Base-by-base conservation (phyloP, 139 green algal genomes). In the Astrephomene gubernaculifera region DNA sequence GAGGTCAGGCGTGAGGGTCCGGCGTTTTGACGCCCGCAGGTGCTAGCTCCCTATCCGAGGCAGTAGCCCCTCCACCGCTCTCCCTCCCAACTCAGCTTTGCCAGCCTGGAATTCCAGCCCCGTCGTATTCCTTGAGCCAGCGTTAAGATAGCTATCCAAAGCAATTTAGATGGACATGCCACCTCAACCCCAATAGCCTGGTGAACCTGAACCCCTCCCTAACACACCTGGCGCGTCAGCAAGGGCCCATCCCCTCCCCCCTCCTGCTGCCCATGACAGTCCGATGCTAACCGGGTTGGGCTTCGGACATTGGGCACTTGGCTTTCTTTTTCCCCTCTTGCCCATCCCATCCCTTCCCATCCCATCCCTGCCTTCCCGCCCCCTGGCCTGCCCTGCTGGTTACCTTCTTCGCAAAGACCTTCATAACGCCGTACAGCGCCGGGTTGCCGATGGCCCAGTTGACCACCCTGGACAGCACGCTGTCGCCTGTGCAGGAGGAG, bases 381-480 rank as follows among this genome's bases (percentile, higher is more conserved):
- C 43, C 12, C 4, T 54, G 43, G 41, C 9, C 25, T 17, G 31
- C 27, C 38, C 22, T 6, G 57, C 57, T 71, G 68, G 9, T 54
- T n/a, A 83, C 76, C 31, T 67, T n/a, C 69, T 83, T 88, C 2
- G 83, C 83, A 0, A 86, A 38, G 2, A 94, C 72, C 89, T 94
- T 96, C 92, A 96, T 94, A 0, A 93, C 39, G n/a, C 33, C 53
- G 64, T 90, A 96, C n/a, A 94, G 69, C 2, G 89, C 73, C 33
- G 87, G 85, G 31, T 86, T 92, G 76, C 82, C 54, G 68, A 96
- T 96, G 73, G 88, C 81, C 29, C 83, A 86, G 45, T 96, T 95
- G 21, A 96, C 91, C 2, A 92, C 22, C 5, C 52, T 61, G 0
- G 92, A 95, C 36, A 95, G 78, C 29, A 89, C 0, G 12, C 64